Evolutionary conservation across 768 basidiomycete species (phyloP).

Genomic region (Hericium rajendrae): DNA sequence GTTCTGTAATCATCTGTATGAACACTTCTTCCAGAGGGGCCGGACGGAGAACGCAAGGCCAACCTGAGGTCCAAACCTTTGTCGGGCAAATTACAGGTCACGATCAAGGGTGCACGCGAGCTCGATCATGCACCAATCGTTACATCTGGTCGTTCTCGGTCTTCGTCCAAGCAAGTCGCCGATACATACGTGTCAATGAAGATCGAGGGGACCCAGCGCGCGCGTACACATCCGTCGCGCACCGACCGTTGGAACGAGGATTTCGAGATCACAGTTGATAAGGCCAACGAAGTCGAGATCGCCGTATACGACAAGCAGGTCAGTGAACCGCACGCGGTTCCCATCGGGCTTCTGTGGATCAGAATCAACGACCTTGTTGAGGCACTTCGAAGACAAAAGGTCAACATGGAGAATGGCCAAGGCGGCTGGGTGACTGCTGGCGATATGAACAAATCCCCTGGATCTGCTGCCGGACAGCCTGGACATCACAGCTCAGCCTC

Average conservation of each 20-base stretch:
- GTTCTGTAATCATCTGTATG: background rate
- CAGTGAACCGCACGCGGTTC: constrained; percentile 70
- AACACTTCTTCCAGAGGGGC: constrained; percentile 6
- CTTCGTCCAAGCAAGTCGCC: constrained; percentile 64
- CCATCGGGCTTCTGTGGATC: constrained; percentile 93
- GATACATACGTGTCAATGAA: constrained; percentile 94
- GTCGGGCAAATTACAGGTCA: constrained; percentile 85
- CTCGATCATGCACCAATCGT: constrained; percentile 87
- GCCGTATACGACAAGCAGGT: constrained; percentile 90
- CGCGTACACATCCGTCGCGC: constrained; percentile 84
- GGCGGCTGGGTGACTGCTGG: constrained; percentile 95
- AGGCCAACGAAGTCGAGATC: constrained; percentile 97
- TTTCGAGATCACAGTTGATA: constrained; percentile 93
- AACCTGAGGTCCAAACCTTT: constrained; percentile 89
- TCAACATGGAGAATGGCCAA: constrained; percentile 75
- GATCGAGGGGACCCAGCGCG: constrained; percentile 90
- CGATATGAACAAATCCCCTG: constrained; percentile 48
- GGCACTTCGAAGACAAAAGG: constrained; percentile 85
- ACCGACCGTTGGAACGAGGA: constrained; percentile 98
- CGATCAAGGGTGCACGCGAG: constrained; percentile 83
- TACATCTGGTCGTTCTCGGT: constrained; percentile 49
- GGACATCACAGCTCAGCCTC: constrained; percentile 12
- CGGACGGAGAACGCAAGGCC: constrained; percentile 77
- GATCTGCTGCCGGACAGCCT: background rate
- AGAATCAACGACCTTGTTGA: constrained; percentile 91